Evolutionary conservation across 2,329 filamentous ascomycete genomes (phyloP).

Genomic region (Alternaria brassicicola): DNA sequence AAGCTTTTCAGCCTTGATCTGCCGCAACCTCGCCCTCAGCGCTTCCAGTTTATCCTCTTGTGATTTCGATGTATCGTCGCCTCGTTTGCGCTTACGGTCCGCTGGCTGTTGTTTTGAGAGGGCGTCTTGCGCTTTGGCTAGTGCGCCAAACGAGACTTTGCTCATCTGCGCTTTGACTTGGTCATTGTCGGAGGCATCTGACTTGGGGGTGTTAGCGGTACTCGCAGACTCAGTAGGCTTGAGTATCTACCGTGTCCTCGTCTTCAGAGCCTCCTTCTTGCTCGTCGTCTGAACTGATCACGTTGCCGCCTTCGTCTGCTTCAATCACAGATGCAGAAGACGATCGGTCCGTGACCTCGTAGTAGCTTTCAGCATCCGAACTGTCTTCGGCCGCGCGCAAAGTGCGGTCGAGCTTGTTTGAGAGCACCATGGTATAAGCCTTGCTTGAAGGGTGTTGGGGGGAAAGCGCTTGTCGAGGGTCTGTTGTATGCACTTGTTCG

Average conservation of each 20-base stretch:
- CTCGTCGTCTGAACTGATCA: slow-evolving; percentile 45
- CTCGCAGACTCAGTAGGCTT: background rate
- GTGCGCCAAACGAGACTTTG: slow-evolving; percentile 83
- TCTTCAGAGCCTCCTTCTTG: slow-evolving; percentile 30
- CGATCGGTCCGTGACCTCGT: slow-evolving; percentile 49
- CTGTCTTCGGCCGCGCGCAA: slow-evolving; percentile 46
- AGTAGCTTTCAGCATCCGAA: slow-evolving; percentile 47
- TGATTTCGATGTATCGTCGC: slow-evolving; percentile 45
- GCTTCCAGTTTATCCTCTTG: slow-evolving; percentile 56
- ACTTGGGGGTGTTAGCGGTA: slow-evolving; percentile 22
- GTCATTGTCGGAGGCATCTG: slow-evolving; percentile 48
- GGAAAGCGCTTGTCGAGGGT: background rate
- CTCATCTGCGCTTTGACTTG: slow-evolving; percentile 56
- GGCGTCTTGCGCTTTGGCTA: slow-evolving; percentile 82
- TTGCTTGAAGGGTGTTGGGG: background rate
- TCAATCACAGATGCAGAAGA: slow-evolving; percentile 50
- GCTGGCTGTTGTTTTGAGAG: slow-evolving; percentile 53
- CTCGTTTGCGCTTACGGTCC: slow-evolving; percentile 52
- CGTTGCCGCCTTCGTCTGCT: slow-evolving; percentile 43
- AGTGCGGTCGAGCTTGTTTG: slow-evolving; percentile 45
- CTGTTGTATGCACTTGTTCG: no score
- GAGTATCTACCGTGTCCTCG: slow-evolving; percentile 33
- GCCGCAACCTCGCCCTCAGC: slow-evolving; percentile 52
- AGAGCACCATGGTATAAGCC: slow-evolving; percentile 38
- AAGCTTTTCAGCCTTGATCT: slow-evolving; percentile 52